Evolutionary conservation across 805 yeast genomes (phyloP).

Genomic region (Hanseniaspora clermontiae): DNA sequence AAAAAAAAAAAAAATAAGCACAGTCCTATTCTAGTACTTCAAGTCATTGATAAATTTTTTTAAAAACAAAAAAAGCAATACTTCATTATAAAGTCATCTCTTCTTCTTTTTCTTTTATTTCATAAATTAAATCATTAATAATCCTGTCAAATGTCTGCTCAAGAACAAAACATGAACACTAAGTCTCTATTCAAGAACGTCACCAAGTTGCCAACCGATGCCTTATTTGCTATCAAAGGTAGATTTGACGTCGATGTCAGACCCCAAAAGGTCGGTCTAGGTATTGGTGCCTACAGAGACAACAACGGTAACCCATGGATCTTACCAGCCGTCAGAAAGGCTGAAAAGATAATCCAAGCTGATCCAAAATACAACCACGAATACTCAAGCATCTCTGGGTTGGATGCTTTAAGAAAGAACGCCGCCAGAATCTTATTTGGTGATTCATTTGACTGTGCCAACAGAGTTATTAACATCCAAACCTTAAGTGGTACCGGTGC

Average conservation of each 20-base stretch:
- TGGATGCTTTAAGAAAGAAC: constrained; percentile 49
- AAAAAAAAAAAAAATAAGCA: not conserved
- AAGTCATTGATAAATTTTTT: not conserved
- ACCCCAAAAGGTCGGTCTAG: constrained; percentile 63
- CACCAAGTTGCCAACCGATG: constrained; percentile 67
- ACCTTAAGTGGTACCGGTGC: constrained; percentile 96
- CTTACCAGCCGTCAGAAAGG: constrained; percentile 58
- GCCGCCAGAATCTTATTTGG: constrained; percentile 69
- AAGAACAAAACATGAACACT: constrained; percentile 27
- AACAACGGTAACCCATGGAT: constrained; percentile 79
- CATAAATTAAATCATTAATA: too few relatives aligned
- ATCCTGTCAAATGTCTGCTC: not conserved
- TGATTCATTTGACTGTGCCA: constrained; percentile 38
- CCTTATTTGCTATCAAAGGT: constrained; percentile 70
- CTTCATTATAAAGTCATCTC: not conserved
- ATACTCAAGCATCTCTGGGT: constrained; percentile 74
- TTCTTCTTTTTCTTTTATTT: too few relatives aligned
- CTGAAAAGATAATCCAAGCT: constrained; percentile 50
- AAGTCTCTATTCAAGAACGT: constrained; percentile 33
- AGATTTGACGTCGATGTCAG: constrained; percentile 49
- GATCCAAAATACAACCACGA: constrained; percentile 68
- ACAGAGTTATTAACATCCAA: constrained; percentile 70
- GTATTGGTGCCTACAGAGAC: constrained; percentile 92
- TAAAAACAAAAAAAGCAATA: not conserved
- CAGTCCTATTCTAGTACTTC: too few relatives aligned